Percentiles rank a stretch among this genome's conserved stretches.
Evolutionary conservation across 345 rosid genomes (phyloP).

Genomic region (Camelina sativa): DNA sequence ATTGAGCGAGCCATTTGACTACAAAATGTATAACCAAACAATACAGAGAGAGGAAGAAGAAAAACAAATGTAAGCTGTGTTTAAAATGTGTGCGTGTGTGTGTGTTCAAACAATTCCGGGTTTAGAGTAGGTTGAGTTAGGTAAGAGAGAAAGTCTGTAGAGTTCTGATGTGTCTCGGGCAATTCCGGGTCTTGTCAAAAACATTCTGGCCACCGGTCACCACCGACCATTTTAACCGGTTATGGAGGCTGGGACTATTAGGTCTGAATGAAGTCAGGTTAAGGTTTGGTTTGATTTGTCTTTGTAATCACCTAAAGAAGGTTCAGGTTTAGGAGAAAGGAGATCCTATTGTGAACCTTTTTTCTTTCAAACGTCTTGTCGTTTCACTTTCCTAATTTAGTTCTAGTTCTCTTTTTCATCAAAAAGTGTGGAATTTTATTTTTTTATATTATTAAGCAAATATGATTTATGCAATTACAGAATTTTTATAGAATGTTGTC

Average conservation of each 20-base stretch:
- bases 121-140: constrained; percentile 46
- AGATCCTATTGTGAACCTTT: constrained; percentile 45
- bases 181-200: constrained; percentile 36
- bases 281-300: constrained; percentile 46
- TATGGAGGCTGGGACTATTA: constrained; percentile 32
- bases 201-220: constrained; percentile 33
- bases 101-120: constrained; percentile 35
- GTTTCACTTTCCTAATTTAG: constrained; percentile 6
- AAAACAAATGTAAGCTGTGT: constrained; percentile 44
- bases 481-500: too few species aligned
- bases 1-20: constrained; percentile 36
- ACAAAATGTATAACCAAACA: constrained; percentile 50
- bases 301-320: constrained; percentile 26
- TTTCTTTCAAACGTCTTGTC: constrained; percentile 1
- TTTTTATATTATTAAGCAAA: too few species aligned
- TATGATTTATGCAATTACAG: too few species aligned
- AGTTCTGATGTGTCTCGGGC: constrained; percentile 49
- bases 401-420: not conserved
- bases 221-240: constrained; percentile 54
- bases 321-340: constrained; percentile 62
- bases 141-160: constrained; percentile 44
- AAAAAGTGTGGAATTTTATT: too few species aligned
- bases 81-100: constrained; percentile 36
- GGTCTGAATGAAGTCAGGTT: constrained; percentile 30
- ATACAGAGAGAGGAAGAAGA: constrained; percentile 39